Percentiles rank a stretch among this genome's conserved stretches.
These are phyloP conservation scores for Hypoxylon sp. DNA, from an alignment of 2,329 filamentous ascomycete genomes.

Conservation along the genomic window DNA sequence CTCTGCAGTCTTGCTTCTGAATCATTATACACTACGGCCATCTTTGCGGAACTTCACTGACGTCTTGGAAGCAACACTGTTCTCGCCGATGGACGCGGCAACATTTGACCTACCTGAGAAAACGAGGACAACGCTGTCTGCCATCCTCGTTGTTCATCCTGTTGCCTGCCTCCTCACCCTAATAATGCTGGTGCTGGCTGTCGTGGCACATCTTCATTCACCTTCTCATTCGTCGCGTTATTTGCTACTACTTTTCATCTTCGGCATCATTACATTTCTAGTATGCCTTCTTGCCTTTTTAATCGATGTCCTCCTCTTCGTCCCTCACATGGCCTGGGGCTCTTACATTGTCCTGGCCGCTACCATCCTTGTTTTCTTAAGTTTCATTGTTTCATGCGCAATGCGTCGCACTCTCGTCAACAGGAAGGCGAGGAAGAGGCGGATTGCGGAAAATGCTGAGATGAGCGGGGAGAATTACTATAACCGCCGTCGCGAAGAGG, in stretches of 20 bases:
- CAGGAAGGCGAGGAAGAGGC: conserved; percentile 89
- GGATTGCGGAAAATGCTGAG: conserved; percentile 92
- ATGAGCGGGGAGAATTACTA: conserved; percentile 97
- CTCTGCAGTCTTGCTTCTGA: too few relatives aligned
- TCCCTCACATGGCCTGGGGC: conserved; percentile 92
- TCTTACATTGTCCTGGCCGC: conserved; percentile 92
- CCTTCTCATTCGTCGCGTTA: conserved; percentile 91
- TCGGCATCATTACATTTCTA: conserved; percentile 84
- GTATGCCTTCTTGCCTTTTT: conserved; percentile 87
- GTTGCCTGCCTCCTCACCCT: conserved; percentile 87
- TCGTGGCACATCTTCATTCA: conserved; percentile 83
- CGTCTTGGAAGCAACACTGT: conserved; percentile 30
- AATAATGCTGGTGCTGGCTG: conserved; percentile 81
- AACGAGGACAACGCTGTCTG: conserved; percentile 73
- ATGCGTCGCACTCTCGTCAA: conserved; percentile 93
- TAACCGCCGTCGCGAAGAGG: conserved; percentile 68
- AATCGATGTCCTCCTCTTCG: conserved; percentile 91
- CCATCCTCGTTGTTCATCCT: conserved; percentile 91
- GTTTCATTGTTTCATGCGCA: conserved; percentile 86
- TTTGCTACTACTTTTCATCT: conserved; percentile 82
- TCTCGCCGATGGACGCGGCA: conserved; percentile 27
- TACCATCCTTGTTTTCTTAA: conserved; percentile 82
- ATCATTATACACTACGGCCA: conserved; percentile 4
- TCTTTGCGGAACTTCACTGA: conserved; percentile 27
- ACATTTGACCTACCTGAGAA: conserved; percentile 64